Conservation (phyloP, 331 rosid species). For the Rosa hybrid region DNA sequence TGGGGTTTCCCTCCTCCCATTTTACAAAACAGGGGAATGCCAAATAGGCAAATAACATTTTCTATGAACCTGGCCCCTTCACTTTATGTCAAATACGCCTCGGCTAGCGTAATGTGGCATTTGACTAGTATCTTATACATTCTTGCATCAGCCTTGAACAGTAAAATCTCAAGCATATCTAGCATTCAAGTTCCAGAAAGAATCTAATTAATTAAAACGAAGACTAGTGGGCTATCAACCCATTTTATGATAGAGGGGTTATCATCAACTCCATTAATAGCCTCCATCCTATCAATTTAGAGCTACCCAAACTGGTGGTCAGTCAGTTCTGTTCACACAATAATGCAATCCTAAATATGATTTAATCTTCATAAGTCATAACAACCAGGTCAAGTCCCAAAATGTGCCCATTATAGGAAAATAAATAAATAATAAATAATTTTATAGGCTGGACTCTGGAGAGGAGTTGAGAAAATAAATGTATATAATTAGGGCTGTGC, state of each 20-base stretch:
- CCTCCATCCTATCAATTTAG: neutral
- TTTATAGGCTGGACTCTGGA: neutral
- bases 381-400: conserved; percentile 4
- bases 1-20: neutral
- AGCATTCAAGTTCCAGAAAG: neutral
- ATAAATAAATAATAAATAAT: neutral
- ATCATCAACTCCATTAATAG: neutral
- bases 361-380: neutral
- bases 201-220: neutral
- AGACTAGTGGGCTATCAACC: neutral
- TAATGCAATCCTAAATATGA: neutral
- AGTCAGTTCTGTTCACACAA: neutral
- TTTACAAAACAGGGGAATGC: neutral
- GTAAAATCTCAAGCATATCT: neutral
- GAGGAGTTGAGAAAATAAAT: neutral
- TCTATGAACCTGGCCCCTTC: neutral
- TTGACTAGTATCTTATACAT: neutral
- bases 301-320: neutral
- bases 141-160: neutral
- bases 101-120: neutral
- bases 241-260: neutral
- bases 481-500: neutral
- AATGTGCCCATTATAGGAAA: neutral
- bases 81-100: neutral
- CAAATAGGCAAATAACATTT: neutral